phyloP scores from a whole-genome alignment of 208 protist genomes.

The Endotrypanum monterogeii region DNA sequence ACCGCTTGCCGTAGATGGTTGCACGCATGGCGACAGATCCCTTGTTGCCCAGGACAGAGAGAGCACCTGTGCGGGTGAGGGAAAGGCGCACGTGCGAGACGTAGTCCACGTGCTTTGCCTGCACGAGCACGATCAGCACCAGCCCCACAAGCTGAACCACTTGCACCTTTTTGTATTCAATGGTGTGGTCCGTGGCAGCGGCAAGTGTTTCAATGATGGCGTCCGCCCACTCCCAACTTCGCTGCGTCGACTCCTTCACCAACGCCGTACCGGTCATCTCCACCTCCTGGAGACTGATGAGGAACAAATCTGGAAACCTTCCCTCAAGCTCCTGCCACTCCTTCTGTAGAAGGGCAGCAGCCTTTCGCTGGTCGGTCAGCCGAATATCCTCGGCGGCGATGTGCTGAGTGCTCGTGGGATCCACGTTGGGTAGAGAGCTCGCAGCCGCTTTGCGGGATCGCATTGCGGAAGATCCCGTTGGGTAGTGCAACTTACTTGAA shows the following conservation, averaged over 20 bases:
- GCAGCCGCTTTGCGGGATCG: slow-evolving; percentile 13
- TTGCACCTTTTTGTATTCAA: slow-evolving; percentile 64
- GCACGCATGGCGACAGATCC: slow-evolving; percentile 86
- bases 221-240: slow-evolving; percentile 61
- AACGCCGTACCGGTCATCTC: slow-evolving; percentile 82
- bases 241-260: slow-evolving; percentile 69
- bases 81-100: slow-evolving; percentile 72
- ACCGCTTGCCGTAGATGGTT: slow-evolving; percentile 84
- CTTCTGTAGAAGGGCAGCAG: not conserved
- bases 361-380: not conserved
- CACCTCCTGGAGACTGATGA: slow-evolving; percentile 85
- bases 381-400: not conserved
- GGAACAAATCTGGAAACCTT: slow-evolving; percentile 74
- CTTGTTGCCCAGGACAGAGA: slow-evolving; percentile 90
- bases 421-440: not conserved
- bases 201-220: slow-evolving; percentile 61
- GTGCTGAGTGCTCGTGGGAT: not conserved
- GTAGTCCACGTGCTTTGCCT: slow-evolving; percentile 56
- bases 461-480: slow-evolving; percentile 11
- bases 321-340: slow-evolving; percentile 28
- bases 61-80: slow-evolving; percentile 74
- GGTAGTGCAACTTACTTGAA: slow-evolving; percentile 3
- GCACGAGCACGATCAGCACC: slow-evolving; percentile 70
- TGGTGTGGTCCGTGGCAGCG: slow-evolving; percentile 35
- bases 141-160: slow-evolving; percentile 81